phyloP scores from a whole-genome alignment of 148 eudicot species.

The Rhododendron ferrugineum region DNA sequence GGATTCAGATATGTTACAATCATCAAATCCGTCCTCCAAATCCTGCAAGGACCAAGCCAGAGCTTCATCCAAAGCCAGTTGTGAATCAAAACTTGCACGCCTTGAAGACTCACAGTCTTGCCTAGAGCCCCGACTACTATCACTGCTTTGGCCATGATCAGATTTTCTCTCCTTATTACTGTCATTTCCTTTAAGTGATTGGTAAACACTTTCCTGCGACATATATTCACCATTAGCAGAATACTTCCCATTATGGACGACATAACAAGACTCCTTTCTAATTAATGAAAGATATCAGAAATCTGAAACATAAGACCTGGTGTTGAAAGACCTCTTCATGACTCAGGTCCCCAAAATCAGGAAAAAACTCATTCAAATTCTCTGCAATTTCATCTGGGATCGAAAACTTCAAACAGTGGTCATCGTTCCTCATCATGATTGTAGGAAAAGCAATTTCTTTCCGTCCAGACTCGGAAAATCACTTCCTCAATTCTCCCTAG shows the following conservation, averaged over 20 bases:
- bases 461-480: neutral
- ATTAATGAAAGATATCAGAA: neutral
- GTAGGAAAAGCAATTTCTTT: conserved; percentile 2
- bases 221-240: neutral
- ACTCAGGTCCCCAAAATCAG: conserved; percentile 48
- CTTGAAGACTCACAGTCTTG: conserved; percentile 48
- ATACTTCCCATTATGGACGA: neutral
- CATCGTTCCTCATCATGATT: conserved; percentile 31
- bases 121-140: conserved; percentile 21
- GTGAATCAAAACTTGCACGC: conserved; percentile 31
- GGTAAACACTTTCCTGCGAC: conserved; percentile 56
- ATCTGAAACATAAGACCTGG: conserved; percentile 41
- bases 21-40: conserved; percentile 48
- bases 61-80: conserved; percentile 74
- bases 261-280: neutral
- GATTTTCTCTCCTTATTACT: conserved; percentile 22
- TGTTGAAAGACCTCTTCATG: conserved; percentile 64
- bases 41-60: conserved; percentile 62
- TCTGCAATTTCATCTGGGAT: conserved; percentile 46
- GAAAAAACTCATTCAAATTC: conserved; percentile 47
- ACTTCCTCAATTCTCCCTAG: conserved; percentile 3
- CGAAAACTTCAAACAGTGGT: conserved; percentile 6
- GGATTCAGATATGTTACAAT: conserved; percentile 30
- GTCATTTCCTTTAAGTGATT: conserved; percentile 36
- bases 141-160: conserved; percentile 32